These are phyloP conservation scores for Plantago elongata DNA, from an alignment of 257 asterid species.

Conservation along the genomic window DNA sequence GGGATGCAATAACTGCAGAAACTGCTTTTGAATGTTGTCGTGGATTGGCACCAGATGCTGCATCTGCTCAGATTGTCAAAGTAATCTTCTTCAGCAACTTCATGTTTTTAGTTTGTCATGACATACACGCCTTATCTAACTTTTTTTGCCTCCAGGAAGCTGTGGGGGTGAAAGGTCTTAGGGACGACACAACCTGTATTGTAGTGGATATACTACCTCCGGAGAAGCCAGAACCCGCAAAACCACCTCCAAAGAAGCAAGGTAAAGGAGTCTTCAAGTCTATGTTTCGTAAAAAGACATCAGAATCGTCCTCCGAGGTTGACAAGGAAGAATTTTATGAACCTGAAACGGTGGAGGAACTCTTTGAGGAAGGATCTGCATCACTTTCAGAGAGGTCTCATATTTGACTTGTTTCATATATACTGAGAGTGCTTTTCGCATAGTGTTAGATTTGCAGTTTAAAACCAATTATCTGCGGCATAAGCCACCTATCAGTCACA, in stretches of 20 bases:
- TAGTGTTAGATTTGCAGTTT: no score
- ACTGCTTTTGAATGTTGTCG: constrained; percentile 77
- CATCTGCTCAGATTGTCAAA: constrained; percentile 89
- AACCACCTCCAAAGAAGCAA: constrained; percentile 62
- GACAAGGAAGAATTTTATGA: constrained; percentile 54
- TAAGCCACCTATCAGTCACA: no score
- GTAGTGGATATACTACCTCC: constrained; percentile 79
- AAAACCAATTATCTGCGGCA: no score
- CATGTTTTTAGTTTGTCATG: not conserved
- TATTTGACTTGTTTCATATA: not conserved
- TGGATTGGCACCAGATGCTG: constrained; percentile 83
- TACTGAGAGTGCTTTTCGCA: no score
- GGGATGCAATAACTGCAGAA: constrained; percentile 96
- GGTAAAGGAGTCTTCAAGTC: constrained; percentile 75
- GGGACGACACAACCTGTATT: constrained; percentile 98
- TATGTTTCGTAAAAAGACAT: constrained; percentile 66
- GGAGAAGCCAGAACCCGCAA: constrained; percentile 56
- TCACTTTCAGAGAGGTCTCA: constrained; percentile 81
- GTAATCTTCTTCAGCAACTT: constrained; percentile 27
- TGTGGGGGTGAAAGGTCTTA: constrained; percentile 69
- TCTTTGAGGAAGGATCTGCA: constrained; percentile 95
- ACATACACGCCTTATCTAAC: constrained; percentile 14
- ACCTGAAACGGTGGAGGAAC: constrained; percentile 75
- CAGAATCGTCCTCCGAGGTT: constrained; percentile 53
- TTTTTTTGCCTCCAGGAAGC: constrained; percentile 60